Evolutionary conservation across 352 stramenopile genomes (phyloP).

Genomic region (Globisporangium orthogonon): DNA sequence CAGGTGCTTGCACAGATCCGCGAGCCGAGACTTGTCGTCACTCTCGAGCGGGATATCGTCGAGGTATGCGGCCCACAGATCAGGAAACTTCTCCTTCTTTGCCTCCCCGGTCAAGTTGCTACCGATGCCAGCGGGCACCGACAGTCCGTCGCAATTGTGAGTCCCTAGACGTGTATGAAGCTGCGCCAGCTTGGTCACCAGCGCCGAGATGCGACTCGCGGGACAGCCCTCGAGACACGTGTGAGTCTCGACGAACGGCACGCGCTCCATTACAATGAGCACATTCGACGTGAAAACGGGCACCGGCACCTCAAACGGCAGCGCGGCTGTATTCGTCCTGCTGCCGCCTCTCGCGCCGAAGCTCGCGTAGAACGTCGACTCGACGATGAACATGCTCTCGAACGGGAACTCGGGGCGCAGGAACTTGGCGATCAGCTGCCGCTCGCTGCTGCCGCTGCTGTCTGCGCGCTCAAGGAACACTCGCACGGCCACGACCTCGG

Average conservation of each 20-base stretch:
- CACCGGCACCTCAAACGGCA: conserved; percentile 54
- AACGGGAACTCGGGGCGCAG: conserved; percentile 73
- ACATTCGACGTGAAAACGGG: conserved; percentile 60
- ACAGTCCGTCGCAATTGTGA: conserved; percentile 35
- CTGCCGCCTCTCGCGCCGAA: conserved; percentile 20
- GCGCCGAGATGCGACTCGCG: conserved; percentile 23
- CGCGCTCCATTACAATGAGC: conserved; percentile 64
- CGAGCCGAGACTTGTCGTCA: conserved; percentile 22
- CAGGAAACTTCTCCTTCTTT: conserved; percentile 62
- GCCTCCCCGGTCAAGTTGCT: conserved; percentile 51
- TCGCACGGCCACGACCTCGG: conserved; percentile 54
- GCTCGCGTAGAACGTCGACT: conserved; percentile 65
- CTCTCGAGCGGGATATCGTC: conserved; percentile 35
- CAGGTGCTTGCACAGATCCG: conserved; percentile 38
- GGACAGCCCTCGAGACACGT: conserved; percentile 68
- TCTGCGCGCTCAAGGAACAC: conserved; percentile 18
- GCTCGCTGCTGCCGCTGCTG: conserved; percentile 5
- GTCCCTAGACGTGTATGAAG: conserved; percentile 61
- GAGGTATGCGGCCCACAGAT: conserved; percentile 42
- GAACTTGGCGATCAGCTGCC: conserved; percentile 67
- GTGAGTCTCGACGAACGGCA: conserved; percentile 39
- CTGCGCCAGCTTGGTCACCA: conserved; percentile 49
- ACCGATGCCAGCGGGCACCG: conserved; percentile 54
- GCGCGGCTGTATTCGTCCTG: neutral
- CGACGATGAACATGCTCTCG: conserved; percentile 73